Conservation (phyloP, 179 eudicot species). For the Heliamphora pulchella region DNA sequence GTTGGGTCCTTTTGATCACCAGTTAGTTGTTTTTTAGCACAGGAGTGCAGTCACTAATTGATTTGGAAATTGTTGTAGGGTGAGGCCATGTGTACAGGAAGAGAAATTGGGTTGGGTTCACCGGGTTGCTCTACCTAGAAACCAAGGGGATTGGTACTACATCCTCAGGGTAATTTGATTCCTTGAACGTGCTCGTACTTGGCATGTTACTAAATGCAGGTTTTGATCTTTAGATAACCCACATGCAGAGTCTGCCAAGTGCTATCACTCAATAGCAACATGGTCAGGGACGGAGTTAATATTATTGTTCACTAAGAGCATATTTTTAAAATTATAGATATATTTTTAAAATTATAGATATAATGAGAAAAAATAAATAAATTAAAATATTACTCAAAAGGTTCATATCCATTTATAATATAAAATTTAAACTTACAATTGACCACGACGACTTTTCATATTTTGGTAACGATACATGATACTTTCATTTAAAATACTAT, state of each 20-base stretch:
- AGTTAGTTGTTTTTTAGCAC: background rate
- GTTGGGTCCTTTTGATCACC: background rate
- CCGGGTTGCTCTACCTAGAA: slow-evolving; percentile 1
- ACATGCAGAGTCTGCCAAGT: slow-evolving; percentile 12
- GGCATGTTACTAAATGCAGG: background rate
- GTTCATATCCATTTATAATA: no score
- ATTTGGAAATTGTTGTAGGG: slow-evolving; percentile 13
- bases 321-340: no score
- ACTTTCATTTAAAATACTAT: no score
- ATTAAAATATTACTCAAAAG: no score
- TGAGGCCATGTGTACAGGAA: slow-evolving; percentile 14
- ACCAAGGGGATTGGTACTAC: background rate
- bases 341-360: no score
- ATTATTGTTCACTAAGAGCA: no score
- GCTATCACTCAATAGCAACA: slow-evolving; percentile 11
- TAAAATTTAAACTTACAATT: no score
- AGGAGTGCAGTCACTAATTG: background rate
- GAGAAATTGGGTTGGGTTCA: slow-evolving; percentile 16
- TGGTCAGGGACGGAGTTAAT: no score
- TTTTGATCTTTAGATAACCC: slow-evolving; percentile 4
- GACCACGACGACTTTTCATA: no score
- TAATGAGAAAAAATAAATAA: no score
- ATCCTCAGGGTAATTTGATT: slow-evolving; percentile 12
- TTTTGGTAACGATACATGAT: no score
- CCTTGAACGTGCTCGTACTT: background rate